Evolutionary conservation across 164 flowering plant genomes (phyloP).

Genomic region (Liriodendron chinense): DNA sequence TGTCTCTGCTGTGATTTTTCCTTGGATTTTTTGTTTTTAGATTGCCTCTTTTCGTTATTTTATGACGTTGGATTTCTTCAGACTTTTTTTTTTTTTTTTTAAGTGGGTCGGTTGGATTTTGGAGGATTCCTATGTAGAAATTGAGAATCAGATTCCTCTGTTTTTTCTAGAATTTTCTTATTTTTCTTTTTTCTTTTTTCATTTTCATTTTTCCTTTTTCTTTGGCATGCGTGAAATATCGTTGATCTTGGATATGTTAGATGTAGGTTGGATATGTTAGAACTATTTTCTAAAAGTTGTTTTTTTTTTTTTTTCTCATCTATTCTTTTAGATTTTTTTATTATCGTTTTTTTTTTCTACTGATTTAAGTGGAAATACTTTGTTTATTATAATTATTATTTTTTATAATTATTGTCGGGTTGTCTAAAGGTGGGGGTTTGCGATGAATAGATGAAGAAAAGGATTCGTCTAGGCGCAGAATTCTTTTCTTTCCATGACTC

Average conservation of each 20-base stretch:
- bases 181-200: too few relatives aligned
- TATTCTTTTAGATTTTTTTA: neutral
- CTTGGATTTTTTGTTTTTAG: neutral
- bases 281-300: neutral
- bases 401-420: too few relatives aligned
- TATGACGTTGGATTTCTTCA: slow-evolving; percentile 1
- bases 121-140: slow-evolving; percentile 6
- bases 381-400: too few relatives aligned
- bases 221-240: neutral
- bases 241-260: neutral
- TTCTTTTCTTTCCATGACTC: too few relatives aligned
- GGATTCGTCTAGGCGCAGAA: too few relatives aligned
- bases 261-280: neutral
- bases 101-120: slow-evolving; percentile 3
- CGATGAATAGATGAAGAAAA: too few relatives aligned
- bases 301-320: neutral
- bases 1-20: neutral
- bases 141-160: neutral
- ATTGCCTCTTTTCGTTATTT: neutral
- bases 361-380: too few relatives aligned
- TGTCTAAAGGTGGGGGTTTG: too few relatives aligned
- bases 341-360: neutral
- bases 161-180: neutral
- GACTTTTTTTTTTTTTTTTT: neutral
- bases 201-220: too few relatives aligned